Base-by-base conservation (phyloP, 1,284 basidiomycete genomes). In the Ceratobasidium sp. region DNA sequence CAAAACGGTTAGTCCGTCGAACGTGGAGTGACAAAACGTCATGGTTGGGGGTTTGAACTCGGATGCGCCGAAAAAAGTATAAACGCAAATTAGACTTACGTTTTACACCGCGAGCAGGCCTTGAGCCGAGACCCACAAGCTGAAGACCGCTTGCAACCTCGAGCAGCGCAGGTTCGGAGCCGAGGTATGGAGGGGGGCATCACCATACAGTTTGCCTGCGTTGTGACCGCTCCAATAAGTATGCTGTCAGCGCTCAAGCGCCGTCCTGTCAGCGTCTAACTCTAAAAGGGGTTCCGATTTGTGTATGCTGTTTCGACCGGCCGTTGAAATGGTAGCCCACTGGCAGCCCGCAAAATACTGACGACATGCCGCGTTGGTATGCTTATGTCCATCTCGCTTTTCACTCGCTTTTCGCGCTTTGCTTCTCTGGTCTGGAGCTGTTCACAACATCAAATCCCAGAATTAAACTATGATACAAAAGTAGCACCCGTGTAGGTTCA, bases 141-240 rank as follows among this genome's bases (percentile, higher is more conserved):
- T 5, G 64, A 53, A 8, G 64, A 55, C 14, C 26, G 21, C 21
- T 50, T 21, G 30, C 64, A 67, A 6, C 36, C 28, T 36, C 36
- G n/a, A 26, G 50, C 64, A 12, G 64, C 48, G 32, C 64, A 67
- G 2, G 30, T 26, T 26, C 64, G 64, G 52, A 67, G 30, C 64
- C 50, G 64, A 43, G 64, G 26, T 28, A 45, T 23, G 55, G 50
- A 41, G 36, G 64, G 52, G 32, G 64, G 64, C 64, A 67, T 67
- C 32, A 67, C 5, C 64, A 23, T 26, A 32, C 50, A 32, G 34
- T 53, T 1, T 12, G 26, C 10, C 43, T 61, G 21, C 39, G 39
- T 45, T n/a, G 43, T 12, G 16, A 26, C 52, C 52, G 59, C 59
- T 61, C 59, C 59, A 61, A 50, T 64, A 64, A 64, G 61, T 64